Evolutionary conservation across 768 basidiomycete genomes (phyloP), one percentile per base, ranked within the genome.

Genomic region (Boletus speciosus): DNA sequence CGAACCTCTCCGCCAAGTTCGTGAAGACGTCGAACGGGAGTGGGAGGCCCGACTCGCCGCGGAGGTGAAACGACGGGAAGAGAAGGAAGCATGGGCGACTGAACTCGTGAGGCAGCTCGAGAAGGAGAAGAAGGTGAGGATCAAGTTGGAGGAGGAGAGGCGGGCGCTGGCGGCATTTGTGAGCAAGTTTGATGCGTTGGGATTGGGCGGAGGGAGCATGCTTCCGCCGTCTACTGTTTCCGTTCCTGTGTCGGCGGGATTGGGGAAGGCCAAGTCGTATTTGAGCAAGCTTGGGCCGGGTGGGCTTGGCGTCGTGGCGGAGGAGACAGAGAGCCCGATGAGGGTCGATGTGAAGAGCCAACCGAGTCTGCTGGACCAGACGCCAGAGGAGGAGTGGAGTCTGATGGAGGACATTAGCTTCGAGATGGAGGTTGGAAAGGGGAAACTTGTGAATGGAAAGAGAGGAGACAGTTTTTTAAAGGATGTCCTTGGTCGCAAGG

Each of bases 141-240:
- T 73, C 34, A 84, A 84, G 59, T 70, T 92, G 47, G 90, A 93
- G 66, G 85, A 85, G 41, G 90, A 93, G 71, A 80, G 90, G 36
- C 76, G 83, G 23, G 90, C 88, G 9, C 76, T 93, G 38, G 81
- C 87, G 4, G 80, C 88, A 6, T 93, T 93, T 61, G 91, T 93
- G 42, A 78, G 76, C 67, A 90, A 88, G 67, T 90, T 93, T 62
- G 91, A 93, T 69, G 78, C 88, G 11, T 70, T 89, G 27, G 86
- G 86, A 0, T 64, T 87, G 32, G 76, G 76, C 0, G 71, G 72
- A 14, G 8, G 8, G 29, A 57, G 62, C 6, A 53, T 68, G 16
- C 62, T 76, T 2, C 63, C 73, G 5, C 69, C 78, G 19, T n/a
- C 62, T 29, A 51, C 63, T 16, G 14, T 19, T n/a, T 25, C 56